Base-by-base conservation (phyloP, 1,284 basidiomycete genomes). In the Boletus mariae region DNA sequence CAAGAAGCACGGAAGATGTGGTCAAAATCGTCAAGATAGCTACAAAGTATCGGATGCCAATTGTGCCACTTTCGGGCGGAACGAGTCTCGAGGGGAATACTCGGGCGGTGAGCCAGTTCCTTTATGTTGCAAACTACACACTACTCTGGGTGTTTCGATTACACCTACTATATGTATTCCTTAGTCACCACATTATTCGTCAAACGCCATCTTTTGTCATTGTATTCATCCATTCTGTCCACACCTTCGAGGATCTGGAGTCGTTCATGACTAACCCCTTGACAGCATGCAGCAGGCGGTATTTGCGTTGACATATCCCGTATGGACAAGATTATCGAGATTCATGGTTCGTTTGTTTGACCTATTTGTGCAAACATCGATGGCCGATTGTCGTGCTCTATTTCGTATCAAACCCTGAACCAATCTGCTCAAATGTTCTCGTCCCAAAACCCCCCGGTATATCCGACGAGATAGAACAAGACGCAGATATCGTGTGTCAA, bases 281-380 rank as follows among this genome's bases (percentile, higher is more conserved):
- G 20, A 35, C 41, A 85, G 82, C 71, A 74, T 69, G 53, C 77
- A 51, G 67, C 68, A 6, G 90, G 90, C 11, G 85, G 90, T 5
- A 92, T 96, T 53, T 93, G 89, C 56, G 74, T 98, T 25, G 94
- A 98, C 69, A 74, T 98, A 71, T 84, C 83, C 1, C 73, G 73
- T 12, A 98, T 98, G 95, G 83, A 94, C 69, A 80, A 82, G 56
- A 89, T 98, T 48, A 64, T 96, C 15, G 78, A 80, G 50, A 84
- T 94, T 46, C 80, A 93, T 64, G 85, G 89, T 86, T 57, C 28
- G 75, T 65, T 5, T 20, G 46, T 47, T 46, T 29, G 4, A 41
- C 20, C n/a, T 42, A 43, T 9, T 34, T 26, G 23, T 15, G 40
- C 28, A 32, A 17, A 15, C 28, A 23, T 17, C 23, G 2, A 32